Evolutionary conservation across 2,329 filamentous ascomycete genomes (phyloP).

Genomic region (Venturia pyrina): DNA sequence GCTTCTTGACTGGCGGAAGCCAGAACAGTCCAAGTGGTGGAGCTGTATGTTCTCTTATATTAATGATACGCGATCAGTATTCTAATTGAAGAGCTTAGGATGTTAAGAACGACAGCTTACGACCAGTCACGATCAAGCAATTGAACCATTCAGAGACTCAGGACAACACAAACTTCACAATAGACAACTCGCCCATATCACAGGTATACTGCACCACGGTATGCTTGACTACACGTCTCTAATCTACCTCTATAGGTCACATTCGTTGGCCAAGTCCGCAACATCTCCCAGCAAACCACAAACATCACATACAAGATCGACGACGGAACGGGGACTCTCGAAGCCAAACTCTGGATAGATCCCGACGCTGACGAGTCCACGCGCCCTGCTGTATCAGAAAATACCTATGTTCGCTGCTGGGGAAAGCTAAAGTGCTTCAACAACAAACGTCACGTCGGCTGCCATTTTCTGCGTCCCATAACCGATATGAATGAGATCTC

Average conservation of each 20-base stretch:
- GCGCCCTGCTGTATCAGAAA: constrained; percentile 50
- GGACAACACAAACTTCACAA: constrained; percentile 67
- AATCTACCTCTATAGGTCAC: constrained; percentile 47
- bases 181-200: constrained; percentile 66
- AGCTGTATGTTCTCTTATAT: constrained; percentile 15
- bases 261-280: constrained; percentile 83
- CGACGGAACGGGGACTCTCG: constrained; percentile 85
- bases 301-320: constrained; percentile 90
- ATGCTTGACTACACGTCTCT: background rate
- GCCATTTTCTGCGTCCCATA: constrained; percentile 71
- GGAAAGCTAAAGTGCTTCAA: constrained; percentile 77
- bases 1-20: constrained; percentile 48
- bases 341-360: constrained; percentile 83
- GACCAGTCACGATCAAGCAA: constrained; percentile 93
- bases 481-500: constrained; percentile 85
- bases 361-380: constrained; percentile 37
- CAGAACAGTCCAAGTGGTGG: constrained; percentile 32
- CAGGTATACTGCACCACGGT: constrained; percentile 30
- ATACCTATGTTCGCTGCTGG: constrained; percentile 76
- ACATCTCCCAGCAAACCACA: constrained; percentile 75
- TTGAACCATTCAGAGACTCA: constrained; percentile 72
- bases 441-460: constrained; percentile 70
- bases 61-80: background rate
- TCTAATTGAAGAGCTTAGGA: background rate
- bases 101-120: constrained; percentile 65